Evolutionary conservation across 2,329 filamentous ascomycete species (phyloP), one percentile per base, ranked within the genome.

Genomic region (Microdochium paspali): DNA sequence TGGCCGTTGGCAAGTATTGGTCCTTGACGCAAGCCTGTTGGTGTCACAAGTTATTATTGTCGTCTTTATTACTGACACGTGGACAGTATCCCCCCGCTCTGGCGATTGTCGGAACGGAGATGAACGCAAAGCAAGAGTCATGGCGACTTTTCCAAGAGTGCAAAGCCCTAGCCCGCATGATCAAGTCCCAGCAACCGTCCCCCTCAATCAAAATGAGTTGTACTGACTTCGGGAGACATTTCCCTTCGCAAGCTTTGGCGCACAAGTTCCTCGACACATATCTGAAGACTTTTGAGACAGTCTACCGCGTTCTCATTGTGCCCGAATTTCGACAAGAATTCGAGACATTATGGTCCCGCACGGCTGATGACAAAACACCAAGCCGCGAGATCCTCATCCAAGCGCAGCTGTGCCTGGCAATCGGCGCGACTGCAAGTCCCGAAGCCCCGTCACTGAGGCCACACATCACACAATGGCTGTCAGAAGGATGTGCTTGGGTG

Each of bases 201-300:
- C 5, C 18, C 6, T 15, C 18, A 7, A 21, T 6, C 30, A 26
- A 9, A 12, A 9, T 23, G 23, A 42, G 21, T 24, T 21, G 30
- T 31, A 31, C 13, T 15, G 20, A 24, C 10, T 42, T 26, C 13
- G n/a, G 47, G 20, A 42, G 30, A n/a, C 28, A 40, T 40, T n/a
- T 52, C 10, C 50, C 50, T 3, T 15, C 40, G 4, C 47, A 35
- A 12, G 21, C 13, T 24, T 24, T 51, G 9, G 61, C 64, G 0
- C 64, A 68, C 35, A 52, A 61, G 44, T 50, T 70, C 2, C 47
- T 70, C 24, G 54, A 61, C 2, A 45, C 61, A 10, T 70, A 70
- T 56, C 52, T 75, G 30, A 57, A 70, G 47, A 62, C 65, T 21
- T 64, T 72, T 50, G 68, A 72, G 46, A 63, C 62, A 3, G 63